Evolutionary conservation across 768 basidiomycete genomes (phyloP), one percentile per base, ranked within the genome.

Genomic region (Candolleomyces eurysporus): DNA sequence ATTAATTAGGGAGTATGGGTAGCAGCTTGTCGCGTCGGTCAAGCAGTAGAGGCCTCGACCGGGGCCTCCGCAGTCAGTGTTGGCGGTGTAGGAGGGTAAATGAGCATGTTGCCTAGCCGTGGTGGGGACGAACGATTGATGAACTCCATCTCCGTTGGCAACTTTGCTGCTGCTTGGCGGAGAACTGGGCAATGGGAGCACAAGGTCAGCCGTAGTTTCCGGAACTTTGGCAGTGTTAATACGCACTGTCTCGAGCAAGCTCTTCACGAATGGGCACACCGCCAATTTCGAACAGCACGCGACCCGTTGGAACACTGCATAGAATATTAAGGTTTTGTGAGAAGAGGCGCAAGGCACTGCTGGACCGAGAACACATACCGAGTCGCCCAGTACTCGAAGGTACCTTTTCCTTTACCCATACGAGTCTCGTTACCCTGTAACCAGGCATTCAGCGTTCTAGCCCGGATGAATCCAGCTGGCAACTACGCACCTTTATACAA

Each of bases 331-430:
- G 26, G 26, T 26, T 26, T 26, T 26, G 36, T 36, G 36, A 36
- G 36, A 36, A 36, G 36, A 11, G 11, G 36, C 21, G 46, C 26
- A 16, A 16, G 11, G 14, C 13, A 58, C 5, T 32, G 31, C 21
- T 21, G 21, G n/a, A 21, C 45, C 40, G n/a, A 9, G 39, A 57
- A 19, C 36, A 69, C 85, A 58, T 67, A 94, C 92, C 93, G 86
- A 61, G 91, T 92, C 30, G 96, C 93, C 97, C 97, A 99, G 72
- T 83, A 98, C 71, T 98, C 97, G 68, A 98, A 98, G 0, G 91
- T 86, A 50, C 97, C 97, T 74, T 99, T 99, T 61, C 97, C 97
- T 76, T 98, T 98, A 55, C 97, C 97, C 97, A 98, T 98, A 82
- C 97, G 91, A 5, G 94, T 96, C 75, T 98, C 96, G 67, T 97